Base-by-base conservation (phyloP, 176 grass and related monocot species). In the Areca catechu region DNA sequence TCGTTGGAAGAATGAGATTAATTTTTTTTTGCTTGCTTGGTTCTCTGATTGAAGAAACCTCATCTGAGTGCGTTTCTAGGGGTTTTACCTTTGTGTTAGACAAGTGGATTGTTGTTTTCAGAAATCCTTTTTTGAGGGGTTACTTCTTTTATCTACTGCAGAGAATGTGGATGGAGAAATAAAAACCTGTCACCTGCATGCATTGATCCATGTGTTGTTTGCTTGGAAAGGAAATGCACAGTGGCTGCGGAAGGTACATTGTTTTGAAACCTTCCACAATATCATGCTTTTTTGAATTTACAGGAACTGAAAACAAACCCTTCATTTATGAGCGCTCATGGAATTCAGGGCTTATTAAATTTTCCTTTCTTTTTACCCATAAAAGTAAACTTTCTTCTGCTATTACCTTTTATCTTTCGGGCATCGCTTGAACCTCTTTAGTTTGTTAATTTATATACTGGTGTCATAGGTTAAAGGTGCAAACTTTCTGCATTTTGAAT, bases 191-290 rank as follows among this genome's bases (percentile, higher is more conserved):
- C 79, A 34, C 56, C 87, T 76, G 75, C 66, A 48, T 97, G 87
- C 50, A 74, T 88, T 67, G 93, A 97, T 62, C 83, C 93, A 61
- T 98, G 93, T 48, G 79, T 76, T 59, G 93, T 98, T 52, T 98
- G 93, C 76, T 85, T 98, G 62, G 88, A 89, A 68, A 80, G 79
- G 62, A 80, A 72, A 70, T 98, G 93, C 67, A 85, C 83, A 19
- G 84, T 98, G 62, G 69, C 81, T 21, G 87, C 93, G 53, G 69
- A 91, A 98, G 88, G 92, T 82, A 82, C 49, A 34, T 10, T 30
- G 16, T 22, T 16, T 15, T 65, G 16, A 58, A 25, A 48, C 22
- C 34, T 43, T 43, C 34, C 12, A 43, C 34, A 0, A 10, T 12
- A 43, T 43, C 34, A 12, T 43, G 9, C 34, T 43, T 43, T 14